A percentile compares a stretch with the other conserved stretches of the same genome.
These are phyloP conservation scores for Punica granatum DNA, from an alignment of 345 rosid species.

Conservation along the genomic window DNA sequence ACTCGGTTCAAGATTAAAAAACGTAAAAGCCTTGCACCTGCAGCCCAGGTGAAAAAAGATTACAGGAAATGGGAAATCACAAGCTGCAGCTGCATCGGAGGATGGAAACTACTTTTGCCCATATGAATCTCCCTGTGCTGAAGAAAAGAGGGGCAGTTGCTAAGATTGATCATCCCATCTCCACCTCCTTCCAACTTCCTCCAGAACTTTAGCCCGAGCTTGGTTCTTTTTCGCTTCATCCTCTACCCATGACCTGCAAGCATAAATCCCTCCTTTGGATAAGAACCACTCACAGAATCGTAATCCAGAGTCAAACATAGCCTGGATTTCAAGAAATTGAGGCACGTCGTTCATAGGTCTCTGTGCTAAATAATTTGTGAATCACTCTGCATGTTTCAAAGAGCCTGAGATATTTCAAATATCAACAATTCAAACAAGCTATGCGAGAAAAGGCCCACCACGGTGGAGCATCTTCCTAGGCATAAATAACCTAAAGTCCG, in stretches of 20 bases:
- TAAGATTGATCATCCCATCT: slow-evolving; percentile 45
- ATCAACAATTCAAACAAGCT: too few species aligned
- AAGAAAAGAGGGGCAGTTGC: background rate
- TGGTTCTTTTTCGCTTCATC: slow-evolving; percentile 90
- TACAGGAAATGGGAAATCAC: background rate
- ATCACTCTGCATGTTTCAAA: background rate
- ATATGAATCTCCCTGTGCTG: background rate
- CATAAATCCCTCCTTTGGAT: background rate
- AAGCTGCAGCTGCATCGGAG: background rate
- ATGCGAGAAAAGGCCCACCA: too few species aligned
- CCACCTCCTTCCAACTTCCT: slow-evolving; percentile 86
- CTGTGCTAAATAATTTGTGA: background rate
- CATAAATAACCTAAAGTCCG: too few species aligned
- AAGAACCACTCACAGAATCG: background rate
- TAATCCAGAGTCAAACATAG: background rate
- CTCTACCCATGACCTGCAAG: slow-evolving; percentile 82
- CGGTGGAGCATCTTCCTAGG: too few species aligned
- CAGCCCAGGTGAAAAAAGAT: background rate
- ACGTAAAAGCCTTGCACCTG: background rate
- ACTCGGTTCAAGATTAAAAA: background rate
- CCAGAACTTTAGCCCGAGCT: slow-evolving; percentile 77
- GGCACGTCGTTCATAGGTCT: background rate
- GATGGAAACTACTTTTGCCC: background rate
- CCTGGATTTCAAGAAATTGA: background rate
- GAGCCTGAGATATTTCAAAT: background rate